Percentiles rank a stretch among this genome's conserved stretches.
Evolutionary conservation across 495 filamentous ascomycete genomes (phyloP).

Genomic region (Mytilinidion resinicola): DNA sequence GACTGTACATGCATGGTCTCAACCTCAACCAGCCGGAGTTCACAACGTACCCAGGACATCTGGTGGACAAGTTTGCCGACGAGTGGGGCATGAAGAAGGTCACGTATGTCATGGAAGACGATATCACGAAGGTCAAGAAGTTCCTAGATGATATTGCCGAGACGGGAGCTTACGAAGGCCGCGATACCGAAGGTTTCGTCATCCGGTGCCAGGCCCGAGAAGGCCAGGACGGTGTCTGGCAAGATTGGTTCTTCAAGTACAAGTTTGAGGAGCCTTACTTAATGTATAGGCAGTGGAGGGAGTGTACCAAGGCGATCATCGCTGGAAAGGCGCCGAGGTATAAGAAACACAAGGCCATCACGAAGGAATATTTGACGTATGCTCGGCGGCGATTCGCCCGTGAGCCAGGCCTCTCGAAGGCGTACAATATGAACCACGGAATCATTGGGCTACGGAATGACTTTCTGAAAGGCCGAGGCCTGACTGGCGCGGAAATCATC

Average conservation of each 20-base stretch:
- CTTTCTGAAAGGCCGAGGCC: constrained; percentile 70
- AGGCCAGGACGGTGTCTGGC: constrained; percentile 45
- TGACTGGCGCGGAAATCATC: constrained; percentile 82
- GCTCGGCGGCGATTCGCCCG: constrained; percentile 64
- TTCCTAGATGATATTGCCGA: constrained; percentile 82
- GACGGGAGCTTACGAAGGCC: constrained; percentile 77
- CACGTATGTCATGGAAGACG: constrained; percentile 69
- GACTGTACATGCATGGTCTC: constrained; percentile 91
- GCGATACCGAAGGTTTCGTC: constrained; percentile 95
- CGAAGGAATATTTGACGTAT: constrained; percentile 80
- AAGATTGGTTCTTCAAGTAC: constrained; percentile 99
- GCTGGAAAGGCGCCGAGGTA: constrained; percentile 63
- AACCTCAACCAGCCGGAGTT: constrained; percentile 91
- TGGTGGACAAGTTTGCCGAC: constrained; percentile 83
- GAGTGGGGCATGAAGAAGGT: constrained; percentile 91
- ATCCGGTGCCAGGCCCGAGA: constrained; percentile 74
- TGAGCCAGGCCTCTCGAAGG: constrained; percentile 55
- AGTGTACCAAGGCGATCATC: constrained; percentile 90
- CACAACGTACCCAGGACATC: constrained; percentile 67
- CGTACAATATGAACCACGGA: constrained; percentile 84
- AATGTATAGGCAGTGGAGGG: constrained; percentile 97
- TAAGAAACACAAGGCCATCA: constrained; percentile 85
- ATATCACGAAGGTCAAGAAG: constrained; percentile 60
- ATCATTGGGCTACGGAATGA: constrained; percentile 86
- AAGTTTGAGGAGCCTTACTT: constrained; percentile 99